A percentile compares a stretch with the other conserved stretches of the same genome.
Conservation (phyloP, 179 eudicot genomes). For the Beta lomatogona region DNA sequence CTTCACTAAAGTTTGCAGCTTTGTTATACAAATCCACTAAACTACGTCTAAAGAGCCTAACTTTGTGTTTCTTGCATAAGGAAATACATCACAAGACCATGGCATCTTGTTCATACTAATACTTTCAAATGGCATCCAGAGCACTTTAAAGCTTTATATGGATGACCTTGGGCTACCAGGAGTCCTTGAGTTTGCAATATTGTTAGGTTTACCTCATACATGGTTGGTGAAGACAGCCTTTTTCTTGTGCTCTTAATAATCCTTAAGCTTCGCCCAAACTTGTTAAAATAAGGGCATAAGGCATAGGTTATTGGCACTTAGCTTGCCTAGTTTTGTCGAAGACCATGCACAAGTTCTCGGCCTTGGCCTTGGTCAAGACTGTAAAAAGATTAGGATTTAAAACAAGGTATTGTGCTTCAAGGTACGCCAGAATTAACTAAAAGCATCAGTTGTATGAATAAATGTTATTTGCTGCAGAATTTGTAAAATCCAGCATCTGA, state of each 20-base stretch:
- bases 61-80: too few species aligned
- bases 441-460: too few species aligned
- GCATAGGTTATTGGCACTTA: not conserved
- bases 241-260: not conserved
- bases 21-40: too few species aligned
- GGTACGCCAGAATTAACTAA: not conserved
- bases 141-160: not conserved
- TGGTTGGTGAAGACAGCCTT: not conserved
- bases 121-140: not conserved
- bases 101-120: not conserved
- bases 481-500: too few species aligned
- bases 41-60: too few species aligned
- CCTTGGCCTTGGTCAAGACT: not conserved
- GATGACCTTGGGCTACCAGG: not conserved
- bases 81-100: too few species aligned
- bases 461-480: too few species aligned
- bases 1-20: too few species aligned
- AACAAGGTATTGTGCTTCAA: not conserved
- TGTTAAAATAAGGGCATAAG: not conserved
- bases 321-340: not conserved
- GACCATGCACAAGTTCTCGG: not conserved
- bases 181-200: not conserved
- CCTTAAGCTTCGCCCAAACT: not conserved
- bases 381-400: not conserved
- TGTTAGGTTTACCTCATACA: not conserved